phyloP scores from a whole-genome alignment of 768 basidiomycete species.

The Phaeotremella skinneri region DNA sequence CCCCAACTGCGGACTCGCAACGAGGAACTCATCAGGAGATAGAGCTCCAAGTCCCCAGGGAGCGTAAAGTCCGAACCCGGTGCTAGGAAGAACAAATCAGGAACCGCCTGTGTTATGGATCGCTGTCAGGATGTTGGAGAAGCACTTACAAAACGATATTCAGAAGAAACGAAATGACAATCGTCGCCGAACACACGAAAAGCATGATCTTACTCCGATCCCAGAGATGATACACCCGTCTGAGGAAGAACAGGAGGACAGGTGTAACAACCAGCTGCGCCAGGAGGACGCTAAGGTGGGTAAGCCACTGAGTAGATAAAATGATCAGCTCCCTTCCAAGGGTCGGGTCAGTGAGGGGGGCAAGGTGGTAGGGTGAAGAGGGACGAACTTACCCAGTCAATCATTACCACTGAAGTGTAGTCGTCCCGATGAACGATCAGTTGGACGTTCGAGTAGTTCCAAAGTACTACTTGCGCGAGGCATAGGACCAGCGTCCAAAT shows the following conservation, averaged over 20 bases:
- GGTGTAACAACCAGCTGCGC: neutral
- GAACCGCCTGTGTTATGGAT: neutral
- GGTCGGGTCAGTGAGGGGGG: too few relatives aligned
- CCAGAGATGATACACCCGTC: neutral
- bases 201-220: neutral
- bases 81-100: neutral
- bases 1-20: neutral
- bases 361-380: too few relatives aligned
- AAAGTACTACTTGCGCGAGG: neutral
- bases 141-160: neutral
- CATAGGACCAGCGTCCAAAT: neutral
- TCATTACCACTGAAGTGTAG: neutral
- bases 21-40: neutral
- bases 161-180: neutral
- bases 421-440: neutral
- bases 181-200: neutral
- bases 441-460: neutral
- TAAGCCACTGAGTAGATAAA: neutral
- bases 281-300: neutral
- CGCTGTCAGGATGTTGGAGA: too few relatives aligned
- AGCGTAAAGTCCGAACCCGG: neutral
- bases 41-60: neutral
- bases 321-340: neutral
- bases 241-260: conserved; percentile 1
- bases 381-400: neutral